Evolutionary conservation across 1,284 basidiomycete species (phyloP), one percentile per base, ranked within the genome.

Genomic region (Ganoderma lingzhi): DNA sequence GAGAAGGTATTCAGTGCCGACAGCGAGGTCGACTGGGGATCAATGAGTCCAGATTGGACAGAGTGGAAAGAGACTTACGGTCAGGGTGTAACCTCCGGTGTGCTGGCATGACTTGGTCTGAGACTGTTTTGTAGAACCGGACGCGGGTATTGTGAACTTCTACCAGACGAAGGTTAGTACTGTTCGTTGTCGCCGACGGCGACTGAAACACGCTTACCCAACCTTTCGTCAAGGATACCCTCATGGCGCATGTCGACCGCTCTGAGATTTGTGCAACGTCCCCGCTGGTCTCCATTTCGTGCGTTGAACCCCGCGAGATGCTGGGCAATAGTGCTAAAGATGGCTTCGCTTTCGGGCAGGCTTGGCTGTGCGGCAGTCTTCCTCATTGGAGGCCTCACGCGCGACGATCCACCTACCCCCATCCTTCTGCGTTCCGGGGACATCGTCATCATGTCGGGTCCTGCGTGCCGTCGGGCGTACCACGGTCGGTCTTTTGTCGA

Each of bases 111-210:
- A 32, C 51, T 56, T 68, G 68, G 5, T 30, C 66, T 55, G 23
- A 61, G 23, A 3, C 6, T 17, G 0, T 51, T 62, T 44, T 30
- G 42, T 76, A 93, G 96, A 93, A 77, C 94, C 95, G 2, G 96
- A 97, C 78, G 95, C 96, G 14, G 96, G 96, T 2, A 97, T 98
- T 60, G 93, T 97, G 70, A 98, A 98, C 79, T 97, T 95, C 76
- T 96, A 96, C 78, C 94, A 96, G 78, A 85, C 84, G 62, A 92
- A 89, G 80, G 89, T 87, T 30, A 55, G 74, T 64, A 48, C 19
- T n/a, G 19, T 45, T 45, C 4, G 19, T n/a, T 6, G 6, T 9
- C 3, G n/a, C 8, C 12, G 17, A 32, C 39, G 35, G 28, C 3
- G 48, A 51, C 23, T n/a, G 12, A 28, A 51, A 4, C 1, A 42